Base-by-base conservation (phyloP, 805 yeast genomes). In the Pichia scutulata region DNA sequence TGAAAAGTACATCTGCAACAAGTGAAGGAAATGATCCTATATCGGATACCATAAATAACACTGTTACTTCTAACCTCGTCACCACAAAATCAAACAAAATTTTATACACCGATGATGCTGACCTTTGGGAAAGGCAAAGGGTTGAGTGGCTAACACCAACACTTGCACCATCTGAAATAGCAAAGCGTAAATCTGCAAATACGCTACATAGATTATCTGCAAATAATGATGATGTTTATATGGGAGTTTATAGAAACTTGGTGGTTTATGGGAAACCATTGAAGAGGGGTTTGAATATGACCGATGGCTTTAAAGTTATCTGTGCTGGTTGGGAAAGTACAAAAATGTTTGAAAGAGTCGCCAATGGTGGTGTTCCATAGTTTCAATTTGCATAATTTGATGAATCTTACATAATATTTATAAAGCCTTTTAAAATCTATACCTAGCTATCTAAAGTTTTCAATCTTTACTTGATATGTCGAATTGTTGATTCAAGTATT, bases 271-370 rank as follows among this genome's bases (percentile, higher is more conserved):
- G 83, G 37, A 81, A 81, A 57, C 74, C 78, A 7, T 73, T 92
- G 59, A 82, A 80, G 59, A 72, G 72, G 50, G 86, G 89, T 16
- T 71, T 92, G 67, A 88, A 86, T 64, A 74, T 92, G 58, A 73
- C 71, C 51, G 96, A 89, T 63, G 80, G 86, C 41, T 63, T 89
- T 47, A 76, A 76, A 55, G 77, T 90, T 23, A 76, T 90, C 41
- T 81, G 87, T 59, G 78, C 85, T 4, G 97, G 97, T 19, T 90
- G 98, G 98, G 74, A 76, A 16, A 82, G 81, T 52, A 80, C 80
- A 22, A 88, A 83, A 46, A 78, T 80, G 56, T 90, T 59, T 44
- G 67, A 65, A 51, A 68, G 72, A 33, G 77, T 77, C 7, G 67
- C 51, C 7, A 50, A 43, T 13, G 57, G 57, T 33, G 54, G 54